phyloP scores from a whole-genome alignment of 352 stramenopile species.

The Thalassiosira delicatula region DNA sequence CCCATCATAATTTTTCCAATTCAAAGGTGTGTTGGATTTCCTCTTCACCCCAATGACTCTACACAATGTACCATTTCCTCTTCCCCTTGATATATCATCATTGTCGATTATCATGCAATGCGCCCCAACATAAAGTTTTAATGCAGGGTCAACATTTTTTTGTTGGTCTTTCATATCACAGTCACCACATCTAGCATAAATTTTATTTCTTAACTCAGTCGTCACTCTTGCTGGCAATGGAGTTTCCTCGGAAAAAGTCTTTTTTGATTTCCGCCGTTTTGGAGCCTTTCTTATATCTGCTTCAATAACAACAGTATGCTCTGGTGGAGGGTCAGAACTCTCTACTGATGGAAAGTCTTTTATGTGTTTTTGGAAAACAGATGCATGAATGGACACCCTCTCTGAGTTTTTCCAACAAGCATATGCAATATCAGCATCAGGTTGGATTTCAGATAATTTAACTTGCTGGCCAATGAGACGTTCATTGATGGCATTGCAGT shows the following conservation, averaged over 20 bases:
- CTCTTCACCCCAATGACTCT: constrained; percentile 28
- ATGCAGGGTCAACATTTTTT: constrained; percentile 33
- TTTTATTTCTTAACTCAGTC: constrained; percentile 14
- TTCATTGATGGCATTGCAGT: constrained; percentile 1
- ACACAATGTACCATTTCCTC: constrained; percentile 44
- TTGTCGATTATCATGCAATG: constrained; percentile 32
- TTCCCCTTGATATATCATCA: constrained; percentile 37
- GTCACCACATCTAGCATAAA: constrained; percentile 36
- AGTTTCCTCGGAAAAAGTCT: too few relatives aligned
- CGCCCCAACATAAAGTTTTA: constrained; percentile 31
- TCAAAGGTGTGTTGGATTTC: constrained; percentile 6
- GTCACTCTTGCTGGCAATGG: too few relatives aligned
- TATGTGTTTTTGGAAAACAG: constrained; percentile 27
- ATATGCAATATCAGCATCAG: constrained; percentile 2
- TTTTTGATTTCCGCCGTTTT: not conserved
- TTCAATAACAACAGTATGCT: constrained; percentile 44
- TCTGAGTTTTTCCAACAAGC: constrained; percentile 38
- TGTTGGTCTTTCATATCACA: constrained; percentile 14
- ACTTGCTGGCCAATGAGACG: not conserved
- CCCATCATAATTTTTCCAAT: constrained; percentile 43
- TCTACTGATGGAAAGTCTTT: not conserved
- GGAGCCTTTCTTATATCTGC: not conserved
- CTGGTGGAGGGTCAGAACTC: constrained; percentile 14
- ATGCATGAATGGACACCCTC: constrained; percentile 26
- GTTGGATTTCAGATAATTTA: not conserved